These are phyloP conservation scores for Fusarium agapanthi DNA, from an alignment of 2,329 filamentous ascomycete genomes.

Conservation along the genomic window DNA sequence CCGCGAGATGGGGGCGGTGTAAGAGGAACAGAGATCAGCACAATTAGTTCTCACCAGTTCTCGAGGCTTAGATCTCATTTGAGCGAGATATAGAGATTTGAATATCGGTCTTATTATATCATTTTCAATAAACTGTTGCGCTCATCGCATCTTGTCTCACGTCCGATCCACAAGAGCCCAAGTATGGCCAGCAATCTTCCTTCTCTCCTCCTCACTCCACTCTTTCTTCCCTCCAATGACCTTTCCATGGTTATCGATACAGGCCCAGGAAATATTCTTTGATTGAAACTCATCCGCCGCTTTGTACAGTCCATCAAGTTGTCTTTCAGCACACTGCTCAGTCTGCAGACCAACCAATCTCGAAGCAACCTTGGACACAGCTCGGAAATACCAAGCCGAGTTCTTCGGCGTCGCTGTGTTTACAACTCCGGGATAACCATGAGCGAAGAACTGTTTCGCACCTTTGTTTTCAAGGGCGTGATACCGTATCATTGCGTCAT, in stretches of 20 bases:
- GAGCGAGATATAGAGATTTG: too few relatives aligned
- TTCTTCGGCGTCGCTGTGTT: slow-evolving; percentile 7
- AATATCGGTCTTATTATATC: too few relatives aligned
- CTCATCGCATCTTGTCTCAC: neutral
- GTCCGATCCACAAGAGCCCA: slow-evolving; percentile 26
- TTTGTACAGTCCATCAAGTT: slow-evolving; percentile 38
- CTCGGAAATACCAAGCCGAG: slow-evolving; percentile 34
- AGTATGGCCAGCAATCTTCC: slow-evolving; percentile 44
- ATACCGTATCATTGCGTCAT: slow-evolving; percentile 48
- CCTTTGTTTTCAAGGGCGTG: slow-evolving; percentile 34
- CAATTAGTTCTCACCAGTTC: neutral
- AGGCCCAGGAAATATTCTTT: slow-evolving; percentile 38
- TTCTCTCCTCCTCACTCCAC: slow-evolving; percentile 43
- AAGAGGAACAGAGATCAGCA: neutral
- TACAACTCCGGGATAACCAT: slow-evolving; percentile 52
- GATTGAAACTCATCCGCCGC: slow-evolving; percentile 12
- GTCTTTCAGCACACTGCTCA: slow-evolving; percentile 41
- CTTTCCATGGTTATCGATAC: slow-evolving; percentile 43
- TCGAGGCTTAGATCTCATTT: too few relatives aligned
- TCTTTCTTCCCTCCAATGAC: slow-evolving; percentile 33
- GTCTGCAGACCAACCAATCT: slow-evolving; percentile 41
- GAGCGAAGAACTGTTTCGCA: slow-evolving; percentile 45
- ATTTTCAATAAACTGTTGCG: too few relatives aligned
- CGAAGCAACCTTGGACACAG: slow-evolving; percentile 41
- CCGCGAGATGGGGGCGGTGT: neutral